Conservation (phyloP, 2,329 filamentous ascomycete genomes). For the Lasiodiplodia citricola region DNA sequence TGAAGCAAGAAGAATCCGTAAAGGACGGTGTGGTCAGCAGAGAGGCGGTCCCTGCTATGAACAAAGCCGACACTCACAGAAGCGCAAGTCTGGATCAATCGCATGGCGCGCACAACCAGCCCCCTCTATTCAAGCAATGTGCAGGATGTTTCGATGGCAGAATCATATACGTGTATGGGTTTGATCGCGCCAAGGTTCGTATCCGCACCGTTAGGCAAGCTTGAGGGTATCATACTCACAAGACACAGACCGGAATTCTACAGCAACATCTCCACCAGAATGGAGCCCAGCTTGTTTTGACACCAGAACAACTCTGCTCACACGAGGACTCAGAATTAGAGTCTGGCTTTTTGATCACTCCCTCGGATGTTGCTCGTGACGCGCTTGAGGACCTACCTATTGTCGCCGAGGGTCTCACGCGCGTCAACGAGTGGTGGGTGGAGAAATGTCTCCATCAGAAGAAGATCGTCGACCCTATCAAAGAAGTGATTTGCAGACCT, state of each 20-base stretch:
- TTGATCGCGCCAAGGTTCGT: constrained; percentile 49
- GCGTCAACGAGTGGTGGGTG: constrained; percentile 90
- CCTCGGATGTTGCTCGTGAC: constrained; percentile 47
- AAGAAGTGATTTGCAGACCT: constrained; percentile 77
- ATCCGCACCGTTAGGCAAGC: background rate
- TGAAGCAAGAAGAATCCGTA: constrained; percentile 32
- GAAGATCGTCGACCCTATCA: constrained; percentile 68
- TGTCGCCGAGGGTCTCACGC: constrained; percentile 38
- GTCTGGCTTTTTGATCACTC: constrained; percentile 50
- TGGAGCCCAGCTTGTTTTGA: constrained; percentile 41
- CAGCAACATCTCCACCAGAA: constrained; percentile 40
- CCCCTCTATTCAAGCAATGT: background rate
- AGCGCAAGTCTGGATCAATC: constrained; percentile 27
- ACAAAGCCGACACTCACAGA: constrained; percentile 10
- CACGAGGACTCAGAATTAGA: constrained; percentile 36
- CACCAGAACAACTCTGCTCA: constrained; percentile 32
- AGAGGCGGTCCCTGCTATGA: constrained; percentile 22
- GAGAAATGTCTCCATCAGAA: constrained; percentile 86
- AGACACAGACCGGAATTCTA: constrained; percentile 40
- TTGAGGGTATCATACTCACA: background rate
- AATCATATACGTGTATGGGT: constrained; percentile 50
- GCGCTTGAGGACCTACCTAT: constrained; percentile 42
- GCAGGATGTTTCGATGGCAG: constrained; percentile 44
- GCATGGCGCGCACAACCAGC: background rate
- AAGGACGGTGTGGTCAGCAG: constrained; percentile 29